A percentile compares a stretch with the other conserved stretches of the same genome.
Evolutionary conservation across 2,329 filamentous ascomycete genomes (phyloP).

Genomic region (Geoglossum cookeanum): DNA sequence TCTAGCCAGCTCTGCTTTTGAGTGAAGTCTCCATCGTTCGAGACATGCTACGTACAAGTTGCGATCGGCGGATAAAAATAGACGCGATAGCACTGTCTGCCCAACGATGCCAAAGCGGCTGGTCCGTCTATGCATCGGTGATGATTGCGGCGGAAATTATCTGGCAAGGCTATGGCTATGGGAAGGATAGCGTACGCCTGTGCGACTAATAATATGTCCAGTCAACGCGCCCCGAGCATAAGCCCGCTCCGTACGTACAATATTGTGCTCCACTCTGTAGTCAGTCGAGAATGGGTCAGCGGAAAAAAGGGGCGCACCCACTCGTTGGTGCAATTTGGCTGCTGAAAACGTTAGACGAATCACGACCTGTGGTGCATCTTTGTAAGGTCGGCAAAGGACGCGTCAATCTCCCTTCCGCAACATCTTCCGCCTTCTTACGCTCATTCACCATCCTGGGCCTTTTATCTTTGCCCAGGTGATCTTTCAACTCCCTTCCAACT

Average conservation of each 20-base stretch:
- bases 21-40: not conserved
- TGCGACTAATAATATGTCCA: too few species aligned
- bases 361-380: not conserved
- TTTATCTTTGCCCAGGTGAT: not conserved
- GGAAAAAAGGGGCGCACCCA: not conserved
- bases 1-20: not conserved
- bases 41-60: not conserved
- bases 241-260: too few species aligned
- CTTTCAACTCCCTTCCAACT: slow-evolving; percentile 4
- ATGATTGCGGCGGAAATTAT: not conserved
- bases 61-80: not conserved
- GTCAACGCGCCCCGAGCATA: too few species aligned
- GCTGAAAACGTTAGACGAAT: not conserved
- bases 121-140: not conserved
- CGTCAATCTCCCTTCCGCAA: slow-evolving; percentile 4
- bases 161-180: not conserved
- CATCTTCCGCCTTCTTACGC: slow-evolving; percentile 5
- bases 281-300: not conserved
- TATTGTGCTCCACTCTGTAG: not conserved
- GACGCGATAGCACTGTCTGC: not conserved
- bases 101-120: not conserved
- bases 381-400: not conserved
- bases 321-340: not conserved
- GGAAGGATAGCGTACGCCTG: too few species aligned
- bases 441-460: slow-evolving; percentile 5